These are phyloP conservation scores for Colletotrichum sp. DNA, from an alignment of 2,329 filamentous ascomycete genomes.

Conservation along the genomic window DNA sequence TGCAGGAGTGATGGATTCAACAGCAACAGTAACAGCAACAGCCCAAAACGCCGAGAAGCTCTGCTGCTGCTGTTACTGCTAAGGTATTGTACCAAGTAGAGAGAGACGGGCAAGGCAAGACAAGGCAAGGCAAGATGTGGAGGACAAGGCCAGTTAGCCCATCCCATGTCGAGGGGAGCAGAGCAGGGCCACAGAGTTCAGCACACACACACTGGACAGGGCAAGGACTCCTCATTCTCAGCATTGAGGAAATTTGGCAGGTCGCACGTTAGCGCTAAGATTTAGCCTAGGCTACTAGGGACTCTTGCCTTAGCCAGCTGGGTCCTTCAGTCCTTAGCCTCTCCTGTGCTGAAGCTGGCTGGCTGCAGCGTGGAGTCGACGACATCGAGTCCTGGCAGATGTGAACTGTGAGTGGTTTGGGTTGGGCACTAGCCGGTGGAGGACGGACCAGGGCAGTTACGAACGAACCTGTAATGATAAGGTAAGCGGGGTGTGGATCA, in stretches of 20 bases:
- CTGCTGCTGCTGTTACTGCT: background rate
- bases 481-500: slow-evolving; percentile 16
- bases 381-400: background rate
- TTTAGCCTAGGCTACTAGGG: background rate
- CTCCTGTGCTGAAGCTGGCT: background rate
- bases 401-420: background rate
- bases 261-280: background rate
- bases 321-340: background rate
- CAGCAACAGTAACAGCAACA: background rate
- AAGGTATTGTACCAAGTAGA: background rate
- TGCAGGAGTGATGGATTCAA: background rate
- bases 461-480: slow-evolving; percentile 19
- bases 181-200: background rate
- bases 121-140: background rate
- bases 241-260: background rate
- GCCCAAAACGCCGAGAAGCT: background rate
- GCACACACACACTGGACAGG: background rate
- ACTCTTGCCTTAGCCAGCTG: background rate
- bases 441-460: background rate
- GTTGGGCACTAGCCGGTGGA: background rate
- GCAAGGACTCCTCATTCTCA: background rate
- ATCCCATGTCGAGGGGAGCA: background rate
- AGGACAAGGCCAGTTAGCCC: background rate
- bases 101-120: background rate
- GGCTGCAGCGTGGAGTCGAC: background rate